Conservation (phyloP, 306 rosid species). For the Quillaja saponaria region DNA sequence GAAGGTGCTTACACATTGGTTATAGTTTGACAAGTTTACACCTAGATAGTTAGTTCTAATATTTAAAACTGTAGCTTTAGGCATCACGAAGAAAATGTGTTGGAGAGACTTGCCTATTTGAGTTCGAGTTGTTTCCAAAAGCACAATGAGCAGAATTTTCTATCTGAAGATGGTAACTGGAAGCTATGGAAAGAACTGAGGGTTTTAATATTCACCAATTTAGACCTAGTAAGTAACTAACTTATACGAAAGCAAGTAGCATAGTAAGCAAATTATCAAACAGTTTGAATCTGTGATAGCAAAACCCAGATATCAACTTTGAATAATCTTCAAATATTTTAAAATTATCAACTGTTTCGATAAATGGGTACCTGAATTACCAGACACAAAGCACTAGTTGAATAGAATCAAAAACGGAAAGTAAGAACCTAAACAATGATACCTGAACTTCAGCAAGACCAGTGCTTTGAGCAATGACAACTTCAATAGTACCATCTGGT, state of each 20-base stretch:
- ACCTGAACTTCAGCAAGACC: constrained; percentile 92
- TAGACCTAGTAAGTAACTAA: background rate
- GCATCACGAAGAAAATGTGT: background rate
- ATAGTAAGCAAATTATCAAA: constrained; percentile 1
- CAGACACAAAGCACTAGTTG: too few relatives aligned
- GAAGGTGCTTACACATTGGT: background rate
- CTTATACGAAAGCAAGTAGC: constrained; percentile 9
- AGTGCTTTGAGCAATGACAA: constrained; percentile 83
- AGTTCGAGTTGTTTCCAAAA: constrained; percentile 10
- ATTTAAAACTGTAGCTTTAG: background rate
- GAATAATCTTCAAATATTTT: background rate
- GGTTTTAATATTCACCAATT: constrained; percentile 4
- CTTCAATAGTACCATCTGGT: constrained; percentile 72
- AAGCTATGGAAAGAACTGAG: background rate
- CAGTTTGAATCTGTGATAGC: background rate
- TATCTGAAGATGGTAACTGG: background rate
- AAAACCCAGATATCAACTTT: background rate
- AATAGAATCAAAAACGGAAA: too few relatives aligned
- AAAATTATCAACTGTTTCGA: background rate
- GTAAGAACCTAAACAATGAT: too few relatives aligned
- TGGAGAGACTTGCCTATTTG: background rate
- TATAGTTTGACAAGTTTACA: constrained; percentile 5
- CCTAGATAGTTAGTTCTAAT: constrained; percentile 3
- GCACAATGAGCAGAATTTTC: background rate
- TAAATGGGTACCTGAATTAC: too few relatives aligned